phyloP scores from a whole-genome alignment of 805 yeast genomes.

The Kuraishia capsulata region DNA sequence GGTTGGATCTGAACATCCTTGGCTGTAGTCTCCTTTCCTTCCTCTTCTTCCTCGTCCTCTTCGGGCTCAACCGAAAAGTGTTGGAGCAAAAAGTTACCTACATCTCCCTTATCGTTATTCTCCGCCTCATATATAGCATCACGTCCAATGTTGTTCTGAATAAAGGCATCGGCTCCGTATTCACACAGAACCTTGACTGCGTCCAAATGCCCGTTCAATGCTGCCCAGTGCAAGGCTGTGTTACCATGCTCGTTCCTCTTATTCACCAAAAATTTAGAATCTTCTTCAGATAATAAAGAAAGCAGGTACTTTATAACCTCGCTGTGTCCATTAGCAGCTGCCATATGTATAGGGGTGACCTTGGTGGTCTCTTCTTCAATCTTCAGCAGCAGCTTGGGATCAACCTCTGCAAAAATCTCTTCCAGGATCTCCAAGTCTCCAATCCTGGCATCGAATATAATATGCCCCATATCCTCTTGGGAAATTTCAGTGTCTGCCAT shows the following conservation, averaged over 20 bases:
- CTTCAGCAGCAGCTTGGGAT: constrained; percentile 28
- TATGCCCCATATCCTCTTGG: constrained; percentile 77
- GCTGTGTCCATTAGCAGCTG: constrained; percentile 87
- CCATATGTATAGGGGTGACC: constrained; percentile 87
- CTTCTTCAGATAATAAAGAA: constrained; percentile 31
- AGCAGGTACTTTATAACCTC: constrained; percentile 58
- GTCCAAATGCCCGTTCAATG: constrained; percentile 75
- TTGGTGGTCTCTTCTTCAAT: constrained; percentile 57
- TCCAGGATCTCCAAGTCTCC: constrained; percentile 77
- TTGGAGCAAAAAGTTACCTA: constrained; percentile 68
- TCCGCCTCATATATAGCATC: constrained; percentile 90
- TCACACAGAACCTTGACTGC: constrained; percentile 66
- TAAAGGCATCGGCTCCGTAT: constrained; percentile 72
- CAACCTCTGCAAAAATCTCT: constrained; percentile 54
- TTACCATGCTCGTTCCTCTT: constrained; percentile 73
- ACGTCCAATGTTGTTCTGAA: constrained; percentile 65
- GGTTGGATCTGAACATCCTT: constrained; percentile 26
- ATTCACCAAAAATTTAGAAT: constrained; percentile 38
- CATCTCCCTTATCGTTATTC: constrained; percentile 60
- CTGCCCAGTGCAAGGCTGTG: constrained; percentile 96
- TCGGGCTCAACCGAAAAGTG: constrained; percentile 64
- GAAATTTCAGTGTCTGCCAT: constrained; percentile 21
- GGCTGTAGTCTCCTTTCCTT: constrained; percentile 29
- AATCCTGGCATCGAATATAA: constrained; percentile 75
- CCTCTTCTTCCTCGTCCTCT: constrained; percentile 35